Evolutionary conservation across 2,329 filamentous ascomycete genomes (phyloP), one percentile per base, ranked within the genome.

Genomic region (Alternaria infectoria): DNA sequence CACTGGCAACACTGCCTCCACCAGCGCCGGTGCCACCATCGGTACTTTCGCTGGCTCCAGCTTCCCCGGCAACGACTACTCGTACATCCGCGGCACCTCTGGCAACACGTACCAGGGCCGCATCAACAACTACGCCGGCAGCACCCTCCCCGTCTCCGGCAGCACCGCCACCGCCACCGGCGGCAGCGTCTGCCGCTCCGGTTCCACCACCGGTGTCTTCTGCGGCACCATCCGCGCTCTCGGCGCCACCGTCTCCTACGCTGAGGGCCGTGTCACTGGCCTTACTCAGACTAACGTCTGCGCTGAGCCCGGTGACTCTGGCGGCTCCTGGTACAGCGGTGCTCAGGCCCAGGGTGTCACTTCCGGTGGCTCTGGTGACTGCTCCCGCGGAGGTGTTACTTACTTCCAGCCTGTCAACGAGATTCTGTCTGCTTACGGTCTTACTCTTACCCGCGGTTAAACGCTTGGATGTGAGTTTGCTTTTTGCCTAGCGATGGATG

Each of bases 401-500:
- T 82, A 79, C 73, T 82, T 81, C 78, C 80, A 81, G 74, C 80
- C 80, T 61, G 77, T 82, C 49, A 81, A 81, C 67, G 75, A 79
- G 72, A 81, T 82, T 55, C 72, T 82, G 43, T 80, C 79, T 43
- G 77, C 75, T 64, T 82, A 81, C 71, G 68, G 73, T 70, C 71
- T 77, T 49, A 68, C 70, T 52, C 62, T 73, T 11, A 62, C 62
- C 54, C 68, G 69, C 56, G 69, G 70, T 68, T 73, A 67, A 57
- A 23, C 44, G 44, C 21, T 19, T 47, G 44, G 44, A 47, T 47
- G 44, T 19, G 21, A 23, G 21, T 21, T 19, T 23, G 44, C 17
- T 47, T 19, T 17, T 23, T 47, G 44, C 21, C 21, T 19, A 19
- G 44, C 17, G 44, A 23, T 47, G 44, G 44, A 23, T 19, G 43